Evolutionary conservation across 257 asterid genomes (phyloP).

Genomic region (Verbascum thapsus): DNA sequence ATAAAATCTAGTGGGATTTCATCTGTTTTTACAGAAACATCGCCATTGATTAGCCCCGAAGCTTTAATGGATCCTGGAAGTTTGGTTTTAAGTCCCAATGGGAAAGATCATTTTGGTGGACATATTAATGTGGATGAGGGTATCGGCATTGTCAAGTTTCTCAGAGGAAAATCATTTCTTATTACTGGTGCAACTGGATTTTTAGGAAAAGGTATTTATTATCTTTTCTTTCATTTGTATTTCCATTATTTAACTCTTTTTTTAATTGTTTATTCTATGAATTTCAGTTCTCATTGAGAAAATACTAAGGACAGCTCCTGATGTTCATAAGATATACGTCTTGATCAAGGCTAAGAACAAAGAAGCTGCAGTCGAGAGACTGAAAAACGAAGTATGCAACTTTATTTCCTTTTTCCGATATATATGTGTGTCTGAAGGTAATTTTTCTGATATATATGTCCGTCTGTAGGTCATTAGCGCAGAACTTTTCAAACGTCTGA

Average conservation of each 20-base stretch:
- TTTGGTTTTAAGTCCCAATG: slow-evolving; percentile 54
- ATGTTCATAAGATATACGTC: slow-evolving; percentile 69
- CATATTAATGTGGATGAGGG: slow-evolving; percentile 43
- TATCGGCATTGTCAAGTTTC: slow-evolving; percentile 67
- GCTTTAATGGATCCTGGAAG: slow-evolving; percentile 46
- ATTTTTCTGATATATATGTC: slow-evolving; percentile 22
- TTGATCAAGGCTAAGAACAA: slow-evolving; percentile 79
- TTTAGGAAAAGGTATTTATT: slow-evolving; percentile 61
- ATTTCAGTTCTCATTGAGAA: slow-evolving; percentile 85
- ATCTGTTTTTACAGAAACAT: slow-evolving; percentile 58
- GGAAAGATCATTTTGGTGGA: slow-evolving; percentile 45
- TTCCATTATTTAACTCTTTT: not conserved
- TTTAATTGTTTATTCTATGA: slow-evolving; percentile 1
- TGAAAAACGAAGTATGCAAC: slow-evolving; percentile 73
- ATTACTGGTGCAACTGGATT: slow-evolving; percentile 82
- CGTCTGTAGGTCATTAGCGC: slow-evolving; percentile 57
- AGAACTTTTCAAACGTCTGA: slow-evolving; percentile 76
- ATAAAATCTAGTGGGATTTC: slow-evolving; percentile 52
- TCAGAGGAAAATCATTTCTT: slow-evolving; percentile 55
- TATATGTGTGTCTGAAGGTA: slow-evolving; percentile 44
- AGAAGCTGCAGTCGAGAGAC: slow-evolving; percentile 67
- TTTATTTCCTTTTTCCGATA: not conserved
- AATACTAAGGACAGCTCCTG: slow-evolving; percentile 82
- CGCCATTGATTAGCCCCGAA: slow-evolving; percentile 44
- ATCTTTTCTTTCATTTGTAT: not conserved